Base-by-base conservation (phyloP, 345 rosid species). In the Aegle marmelos region DNA sequence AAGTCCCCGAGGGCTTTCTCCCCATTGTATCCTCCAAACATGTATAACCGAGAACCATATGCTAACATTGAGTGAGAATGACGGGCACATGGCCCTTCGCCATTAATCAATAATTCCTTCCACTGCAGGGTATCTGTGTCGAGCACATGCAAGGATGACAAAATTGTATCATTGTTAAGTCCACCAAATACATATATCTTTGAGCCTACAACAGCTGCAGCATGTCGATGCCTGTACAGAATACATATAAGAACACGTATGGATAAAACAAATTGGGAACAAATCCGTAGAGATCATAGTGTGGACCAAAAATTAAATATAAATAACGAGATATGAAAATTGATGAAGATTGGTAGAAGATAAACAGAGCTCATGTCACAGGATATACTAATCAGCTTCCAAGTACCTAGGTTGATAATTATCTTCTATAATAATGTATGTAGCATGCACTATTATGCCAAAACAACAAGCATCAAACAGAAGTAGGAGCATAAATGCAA, bases 61-160 rank as follows among this genome's bases (percentile, higher is more conserved):
- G 93, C 88, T 72, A 93, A 90, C 98, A 92, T 90, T 76, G 91
- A 81, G 79, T 95, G 98, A 74, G 99, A 95, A 82, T 93, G 99
- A 62, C 97, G 94, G 2, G 91, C 91, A 81, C 89, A 88, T 8
- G 97, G 98, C 90, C 82, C 80, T 61, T 87, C 89, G 58, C 93
- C 97, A 77, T 75, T 76, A 24, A 60, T 85, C 28, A 64, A 73
- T 58, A 89, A 77, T 88, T 90, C 96, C 84, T 88, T 76, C 97
- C 98, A 95, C 33, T 65, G 85, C 71, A 91, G 79, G 66, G 70
- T 82, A 54, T 73, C 85, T 53, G 94, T 87, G 84, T 87, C 87
- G 50, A 95, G 83, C 73, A 78, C 72, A 72, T 85, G 82, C 83
- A 92, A 76, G 41, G 97, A 89, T 50, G 98, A 93, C 73, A 68